phyloP scores from a whole-genome alignment of 129 eudicot species.

The Cynara cardunculus region DNA sequence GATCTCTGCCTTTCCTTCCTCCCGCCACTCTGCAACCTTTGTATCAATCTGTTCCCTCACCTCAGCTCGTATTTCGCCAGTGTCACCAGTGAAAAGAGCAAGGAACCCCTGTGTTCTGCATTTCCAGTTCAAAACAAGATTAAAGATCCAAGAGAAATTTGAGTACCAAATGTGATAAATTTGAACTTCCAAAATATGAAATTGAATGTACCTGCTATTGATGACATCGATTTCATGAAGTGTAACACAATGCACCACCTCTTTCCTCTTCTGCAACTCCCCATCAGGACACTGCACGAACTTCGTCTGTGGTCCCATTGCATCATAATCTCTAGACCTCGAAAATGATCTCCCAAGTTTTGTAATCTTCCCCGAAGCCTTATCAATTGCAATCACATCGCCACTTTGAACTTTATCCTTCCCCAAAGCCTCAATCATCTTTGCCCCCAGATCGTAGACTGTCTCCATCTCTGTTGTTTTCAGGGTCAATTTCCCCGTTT shows the following conservation, averaged over 20 bases:
- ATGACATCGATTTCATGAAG: constrained; percentile 96
- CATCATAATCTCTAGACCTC: constrained; percentile 85
- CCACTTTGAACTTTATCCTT: constrained; percentile 96
- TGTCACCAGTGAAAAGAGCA: constrained; percentile 89
- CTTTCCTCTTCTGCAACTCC: constrained; percentile 94
- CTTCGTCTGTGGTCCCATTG: constrained; percentile 84
- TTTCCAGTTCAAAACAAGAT: neutral
- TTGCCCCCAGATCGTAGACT: constrained; percentile 81
- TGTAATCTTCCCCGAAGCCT: constrained; percentile 83
- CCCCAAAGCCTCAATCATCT: constrained; percentile 89
- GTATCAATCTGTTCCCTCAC: constrained; percentile 91
- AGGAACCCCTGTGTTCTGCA: constrained; percentile 87
- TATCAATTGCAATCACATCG: constrained; percentile 83
- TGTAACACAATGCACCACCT: constrained; percentile 84
- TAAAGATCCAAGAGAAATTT: neutral
- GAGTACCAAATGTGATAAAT: too few relatives aligned
- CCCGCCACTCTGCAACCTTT: constrained; percentile 94
- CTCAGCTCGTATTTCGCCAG: constrained; percentile 91
- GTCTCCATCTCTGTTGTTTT: constrained; percentile 98
- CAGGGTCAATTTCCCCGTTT: constrained; percentile 83
- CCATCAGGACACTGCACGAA: constrained; percentile 95
- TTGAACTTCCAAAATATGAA: neutral
- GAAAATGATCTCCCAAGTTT: constrained; percentile 86
- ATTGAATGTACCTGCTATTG: constrained; percentile 68
- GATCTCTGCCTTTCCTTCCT: constrained; percentile 95